A percentile compares a stretch with the other conserved stretches of the same genome.
Evolutionary conservation across 306 rosid species (phyloP).

Genomic region (Fagus sylvatica): DNA sequence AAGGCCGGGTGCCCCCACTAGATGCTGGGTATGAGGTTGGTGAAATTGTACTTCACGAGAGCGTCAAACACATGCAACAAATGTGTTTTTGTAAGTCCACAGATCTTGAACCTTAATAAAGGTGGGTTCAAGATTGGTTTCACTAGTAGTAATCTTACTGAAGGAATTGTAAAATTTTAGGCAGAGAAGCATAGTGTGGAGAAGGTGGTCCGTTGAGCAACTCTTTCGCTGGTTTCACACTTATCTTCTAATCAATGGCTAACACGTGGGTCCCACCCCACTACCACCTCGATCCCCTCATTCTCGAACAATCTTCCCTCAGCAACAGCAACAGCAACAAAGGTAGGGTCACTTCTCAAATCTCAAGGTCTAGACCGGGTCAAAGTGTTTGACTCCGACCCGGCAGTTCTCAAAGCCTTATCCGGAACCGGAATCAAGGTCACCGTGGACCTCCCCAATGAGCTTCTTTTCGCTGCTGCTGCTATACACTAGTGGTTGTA

Average conservation of each 20-base stretch:
- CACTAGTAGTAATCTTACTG: no score
- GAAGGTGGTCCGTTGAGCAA: no score
- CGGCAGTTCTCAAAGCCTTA: constrained; percentile 70
- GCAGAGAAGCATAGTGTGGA: no score
- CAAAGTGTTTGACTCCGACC: constrained; percentile 88
- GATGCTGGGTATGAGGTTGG: no score
- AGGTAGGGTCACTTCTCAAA: constrained; percentile 63
- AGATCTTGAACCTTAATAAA: no score
- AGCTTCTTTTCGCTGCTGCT: constrained; percentile 60
- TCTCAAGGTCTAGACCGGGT: constrained; percentile 62
- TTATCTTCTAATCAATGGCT: neutral
- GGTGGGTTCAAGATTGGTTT: no score
- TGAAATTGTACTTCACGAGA: no score
- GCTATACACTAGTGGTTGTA: neutral
- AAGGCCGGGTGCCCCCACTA: no score
- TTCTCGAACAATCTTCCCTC: constrained; percentile 85
- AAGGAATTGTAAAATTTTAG: no score
- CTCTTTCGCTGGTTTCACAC: neutral
- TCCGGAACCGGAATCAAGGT: constrained; percentile 71
- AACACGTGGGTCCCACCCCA: constrained; percentile 31
- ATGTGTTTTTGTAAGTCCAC: no score
- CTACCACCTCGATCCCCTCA: constrained; percentile 15
- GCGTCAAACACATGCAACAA: no score
- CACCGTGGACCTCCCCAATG: constrained; percentile 89
- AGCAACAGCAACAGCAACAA: constrained; percentile 27